Evolutionary conservation across 257 asterid genomes (phyloP).

Genomic region (Solanum verrucosum): DNA sequence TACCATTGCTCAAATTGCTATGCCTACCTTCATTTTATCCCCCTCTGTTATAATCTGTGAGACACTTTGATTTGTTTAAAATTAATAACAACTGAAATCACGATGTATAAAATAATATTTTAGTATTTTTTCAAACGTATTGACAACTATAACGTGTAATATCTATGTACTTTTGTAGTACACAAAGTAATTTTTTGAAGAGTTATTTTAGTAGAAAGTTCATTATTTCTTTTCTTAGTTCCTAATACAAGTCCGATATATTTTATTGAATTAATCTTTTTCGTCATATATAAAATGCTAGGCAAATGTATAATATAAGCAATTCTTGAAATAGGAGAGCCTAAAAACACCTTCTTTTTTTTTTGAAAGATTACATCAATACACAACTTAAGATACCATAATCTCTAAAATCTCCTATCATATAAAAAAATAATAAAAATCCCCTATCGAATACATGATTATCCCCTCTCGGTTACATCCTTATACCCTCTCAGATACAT

Average conservation of each 20-base stretch:
- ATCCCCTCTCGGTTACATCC: too few species aligned
- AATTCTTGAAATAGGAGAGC: not conserved
- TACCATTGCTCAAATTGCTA: not conserved
- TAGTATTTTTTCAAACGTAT: not conserved
- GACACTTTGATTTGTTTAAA: not conserved
- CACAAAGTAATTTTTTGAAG: not conserved
- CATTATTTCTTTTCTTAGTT: not conserved
- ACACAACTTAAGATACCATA: too few species aligned
- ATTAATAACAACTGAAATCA: not conserved
- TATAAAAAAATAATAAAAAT: too few species aligned
- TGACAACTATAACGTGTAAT: not conserved
- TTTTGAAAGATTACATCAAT: too few species aligned
- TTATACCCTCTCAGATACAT: too few species aligned
- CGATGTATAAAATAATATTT: not conserved
- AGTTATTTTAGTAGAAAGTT: not conserved
- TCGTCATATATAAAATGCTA: not conserved
- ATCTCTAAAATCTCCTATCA: too few species aligned
- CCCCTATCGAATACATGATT: too few species aligned
- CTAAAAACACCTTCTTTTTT: not conserved
- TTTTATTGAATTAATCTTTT: not conserved
- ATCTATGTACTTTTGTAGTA: not conserved
- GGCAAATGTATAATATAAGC: not conserved
- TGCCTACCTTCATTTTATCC: not conserved
- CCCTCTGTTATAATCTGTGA: not conserved
- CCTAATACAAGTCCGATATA: not conserved